phyloP scores from a whole-genome alignment of 2,329 filamentous ascomycete genomes.

The Ophiostoma perfectum region DNA sequence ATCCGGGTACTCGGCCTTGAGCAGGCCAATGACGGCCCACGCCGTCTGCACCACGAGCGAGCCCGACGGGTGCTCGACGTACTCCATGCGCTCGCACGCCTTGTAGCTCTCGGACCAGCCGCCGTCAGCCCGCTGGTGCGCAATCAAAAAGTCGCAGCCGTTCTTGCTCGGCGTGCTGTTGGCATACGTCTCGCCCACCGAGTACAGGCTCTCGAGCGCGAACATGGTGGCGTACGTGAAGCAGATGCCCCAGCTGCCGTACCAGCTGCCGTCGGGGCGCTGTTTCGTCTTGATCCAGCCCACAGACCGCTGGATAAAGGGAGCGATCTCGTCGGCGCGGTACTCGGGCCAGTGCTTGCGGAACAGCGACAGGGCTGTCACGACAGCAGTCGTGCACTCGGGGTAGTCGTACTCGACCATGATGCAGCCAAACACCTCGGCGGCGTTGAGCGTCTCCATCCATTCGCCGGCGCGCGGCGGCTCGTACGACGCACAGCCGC shows the following conservation, averaged over 20 bases:
- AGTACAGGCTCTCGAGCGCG: conserved; percentile 77
- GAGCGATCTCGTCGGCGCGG: conserved; percentile 65
- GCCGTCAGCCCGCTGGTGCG: conserved; percentile 79
- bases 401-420: conserved; percentile 99
- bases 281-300: conserved; percentile 79
- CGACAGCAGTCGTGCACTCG: conserved; percentile 92
- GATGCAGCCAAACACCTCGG: conserved; percentile 92
- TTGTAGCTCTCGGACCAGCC: conserved; percentile 97
- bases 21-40: conserved; percentile 77
- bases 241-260: conserved; percentile 96
- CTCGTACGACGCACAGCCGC: conserved; percentile 89
- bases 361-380: conserved; percentile 82
- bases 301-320: conserved; percentile 67
- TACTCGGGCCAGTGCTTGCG: conserved; percentile 76
- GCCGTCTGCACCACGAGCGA: conserved; percentile 93
- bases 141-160: conserved; percentile 80
- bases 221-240: conserved; percentile 98
- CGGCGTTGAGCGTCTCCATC: conserved; percentile 84
- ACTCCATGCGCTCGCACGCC: conserved; percentile 72
- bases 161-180: conserved; percentile 61
- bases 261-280: conserved; percentile 83
- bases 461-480: conserved; percentile 68
- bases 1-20: conserved; percentile 78
- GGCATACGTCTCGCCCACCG: conserved; percentile 72
- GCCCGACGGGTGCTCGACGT: conserved; percentile 65